Conservation (phyloP, 345 rosid genomes). For the Pseudoturritis turrita region DNA sequence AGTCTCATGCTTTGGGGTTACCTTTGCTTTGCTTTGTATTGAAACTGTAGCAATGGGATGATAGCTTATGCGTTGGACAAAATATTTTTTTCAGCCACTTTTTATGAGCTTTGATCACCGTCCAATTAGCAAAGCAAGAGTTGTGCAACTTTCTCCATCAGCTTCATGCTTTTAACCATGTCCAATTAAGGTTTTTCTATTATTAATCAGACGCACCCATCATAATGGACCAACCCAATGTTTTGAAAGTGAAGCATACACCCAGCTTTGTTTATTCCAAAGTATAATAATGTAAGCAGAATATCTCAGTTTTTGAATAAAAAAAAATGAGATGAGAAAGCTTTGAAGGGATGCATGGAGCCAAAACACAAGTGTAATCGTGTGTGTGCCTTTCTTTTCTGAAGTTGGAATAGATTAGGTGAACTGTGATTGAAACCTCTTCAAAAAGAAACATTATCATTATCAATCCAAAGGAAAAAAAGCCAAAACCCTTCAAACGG, state of each 20-base stretch:
- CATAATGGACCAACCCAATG: slow-evolving; percentile 29
- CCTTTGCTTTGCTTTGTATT: slow-evolving; percentile 33
- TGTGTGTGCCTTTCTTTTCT: slow-evolving; percentile 10
- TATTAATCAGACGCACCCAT: slow-evolving; percentile 16
- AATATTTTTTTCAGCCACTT: not conserved
- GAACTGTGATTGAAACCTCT: not conserved
- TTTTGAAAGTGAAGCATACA: slow-evolving; percentile 28
- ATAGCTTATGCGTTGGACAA: slow-evolving; percentile 18
- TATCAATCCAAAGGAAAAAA: no score
- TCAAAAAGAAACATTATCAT: slow-evolving; percentile 13
- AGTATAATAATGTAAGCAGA: not conserved
- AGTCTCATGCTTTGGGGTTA: not conserved
- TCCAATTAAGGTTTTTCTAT: not conserved
- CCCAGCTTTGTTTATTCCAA: slow-evolving; percentile 12
- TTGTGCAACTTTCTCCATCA: slow-evolving; percentile 7
- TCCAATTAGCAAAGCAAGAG: slow-evolving; percentile 25
- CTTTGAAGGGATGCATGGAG: slow-evolving; percentile 27
- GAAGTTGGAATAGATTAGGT: slow-evolving; percentile 15
- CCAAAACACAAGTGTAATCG: slow-evolving; percentile 20
- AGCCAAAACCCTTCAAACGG: no score
- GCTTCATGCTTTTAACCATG: slow-evolving; percentile 23
- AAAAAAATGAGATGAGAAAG: slow-evolving; percentile 21
- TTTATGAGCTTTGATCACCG: slow-evolving; percentile 22
- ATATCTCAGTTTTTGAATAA: not conserved
- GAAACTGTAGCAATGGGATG: slow-evolving; percentile 27